Base-by-base conservation (phyloP, 225 moss, liverwort and hornwort species). In the Pleurozium schreberi region DNA sequence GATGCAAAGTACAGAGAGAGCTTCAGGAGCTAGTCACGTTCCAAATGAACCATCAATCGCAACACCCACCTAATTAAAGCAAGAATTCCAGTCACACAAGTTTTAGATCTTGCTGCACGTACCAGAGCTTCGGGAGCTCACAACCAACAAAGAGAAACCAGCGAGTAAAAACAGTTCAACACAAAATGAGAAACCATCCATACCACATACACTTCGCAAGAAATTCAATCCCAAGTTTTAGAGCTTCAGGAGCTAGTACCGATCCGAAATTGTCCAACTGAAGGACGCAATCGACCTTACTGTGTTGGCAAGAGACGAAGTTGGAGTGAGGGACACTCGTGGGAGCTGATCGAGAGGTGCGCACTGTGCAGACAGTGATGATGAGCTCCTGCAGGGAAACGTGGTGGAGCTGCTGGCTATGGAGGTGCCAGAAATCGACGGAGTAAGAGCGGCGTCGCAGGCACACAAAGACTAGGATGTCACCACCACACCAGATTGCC, bases 331-430 rank as follows among this genome's bases (percentile, higher is more conserved):
- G 30, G 63, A 57, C 60, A 83, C 87, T 52, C 74, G 74, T 59
- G 59, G 49, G 69, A 84, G 84, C 67, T 40, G 73, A 12, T 83
- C 83, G 64, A 61, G 83, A 67, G 53, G 45, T 40, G 38, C 34
- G 77, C 27, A n/a, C n/a, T n/a, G n/a, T n/a, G n/a, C n/a, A n/a
- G n/a, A n/a, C n/a, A 21, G 63, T 50, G 89, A 84, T 79, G 79
- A 80, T 86, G 90, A 89, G 68, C 70, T n/a, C 45, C 30, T 82
- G 90, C 86, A 86, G 71, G 33, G 36, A 88, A 88, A 82, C 89
- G 75, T 89, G 89, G 62, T 69, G 61, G 83, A 45, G 83, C 87
- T 89, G 84, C 84, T 92, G 87, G 87, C 90, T 75, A 89, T 75
- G 89, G 89, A 75, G 90, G 84, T 81, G 73, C 83, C 91, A 68